These are phyloP conservation scores for Talaromyces albobiverticillius DNA, from an alignment of 2,329 filamentous ascomycete genomes.

Conservation along the genomic window DNA sequence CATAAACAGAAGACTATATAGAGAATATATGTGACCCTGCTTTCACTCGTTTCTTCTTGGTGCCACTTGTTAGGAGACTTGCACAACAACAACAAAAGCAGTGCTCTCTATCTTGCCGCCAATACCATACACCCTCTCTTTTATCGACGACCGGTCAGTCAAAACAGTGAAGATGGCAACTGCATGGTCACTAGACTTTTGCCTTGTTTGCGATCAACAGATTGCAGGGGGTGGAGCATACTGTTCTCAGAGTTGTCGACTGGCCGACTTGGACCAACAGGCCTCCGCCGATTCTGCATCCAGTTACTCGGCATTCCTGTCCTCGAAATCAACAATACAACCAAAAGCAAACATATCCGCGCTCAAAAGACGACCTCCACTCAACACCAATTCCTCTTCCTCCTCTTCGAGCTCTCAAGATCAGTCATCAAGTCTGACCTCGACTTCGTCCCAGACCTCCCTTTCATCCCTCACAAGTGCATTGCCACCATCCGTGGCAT, in stretches of 20 bases:
- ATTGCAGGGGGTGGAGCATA: constrained; percentile 71
- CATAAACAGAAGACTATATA: neutral
- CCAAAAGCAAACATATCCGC: constrained; percentile 5
- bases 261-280: constrained; percentile 80
- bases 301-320: constrained; percentile 14
- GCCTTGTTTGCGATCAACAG: constrained; percentile 89
- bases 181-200: constrained; percentile 84
- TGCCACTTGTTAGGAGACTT: neutral
- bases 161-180: constrained; percentile 28
- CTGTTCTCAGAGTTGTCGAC: constrained; percentile 87
- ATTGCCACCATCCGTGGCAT: constrained; percentile 47
- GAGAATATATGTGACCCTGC: neutral
- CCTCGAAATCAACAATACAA: constrained; percentile 16
- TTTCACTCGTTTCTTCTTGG: neutral
- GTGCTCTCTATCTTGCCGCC: neutral
- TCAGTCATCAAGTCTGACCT: constrained; percentile 24
- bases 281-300: constrained; percentile 43
- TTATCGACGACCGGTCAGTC: too few species aligned
- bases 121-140: neutral
- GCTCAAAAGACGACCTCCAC: constrained; percentile 15
- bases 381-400: constrained; percentile 14
- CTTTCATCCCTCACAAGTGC: constrained; percentile 73
- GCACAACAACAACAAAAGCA: neutral
- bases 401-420: constrained; percentile 8
- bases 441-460: constrained; percentile 80